A percentile compares a stretch with the other conserved stretches of the same genome.
These are phyloP conservation scores for Gastrolobium bilobum DNA, from an alignment of 306 rosid species.

Conservation along the genomic window DNA sequence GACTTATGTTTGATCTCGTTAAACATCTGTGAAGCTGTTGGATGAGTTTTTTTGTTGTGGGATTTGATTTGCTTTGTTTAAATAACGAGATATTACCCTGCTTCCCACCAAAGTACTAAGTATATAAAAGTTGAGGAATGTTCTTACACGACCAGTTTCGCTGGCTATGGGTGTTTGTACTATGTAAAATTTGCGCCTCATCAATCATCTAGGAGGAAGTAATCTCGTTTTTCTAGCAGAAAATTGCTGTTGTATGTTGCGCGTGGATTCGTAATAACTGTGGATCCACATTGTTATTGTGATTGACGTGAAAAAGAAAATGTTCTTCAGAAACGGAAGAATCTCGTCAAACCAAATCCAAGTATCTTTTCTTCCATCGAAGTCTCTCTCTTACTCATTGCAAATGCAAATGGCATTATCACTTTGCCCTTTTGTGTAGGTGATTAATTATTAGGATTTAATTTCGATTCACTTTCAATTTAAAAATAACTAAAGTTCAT, in stretches of 20 bases:
- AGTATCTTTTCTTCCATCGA: neutral
- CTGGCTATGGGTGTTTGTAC: neutral
- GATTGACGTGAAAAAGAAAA: too few relatives aligned
- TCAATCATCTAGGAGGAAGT: too few relatives aligned
- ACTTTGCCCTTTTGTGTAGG: neutral
- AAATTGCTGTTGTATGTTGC: too few relatives aligned
- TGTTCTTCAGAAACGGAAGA: too few relatives aligned
- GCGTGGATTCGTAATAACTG: too few relatives aligned
- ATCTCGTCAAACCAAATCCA: neutral
- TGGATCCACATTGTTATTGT: too few relatives aligned
- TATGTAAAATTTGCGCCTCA: too few relatives aligned
- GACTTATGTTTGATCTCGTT: neutral
- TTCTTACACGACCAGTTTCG: neutral
- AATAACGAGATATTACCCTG: neutral
- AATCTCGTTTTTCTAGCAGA: too few relatives aligned
- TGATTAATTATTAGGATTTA: neutral
- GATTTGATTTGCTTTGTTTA: neutral
- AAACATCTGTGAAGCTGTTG: slow-evolving; percentile 2
- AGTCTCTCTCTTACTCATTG: neutral
- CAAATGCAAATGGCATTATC: neutral
- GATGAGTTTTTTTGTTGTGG: neutral
- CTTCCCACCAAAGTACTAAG: too few relatives aligned
- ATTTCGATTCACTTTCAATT: too few relatives aligned
- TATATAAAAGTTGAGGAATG: neutral
- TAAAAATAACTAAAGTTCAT: too few relatives aligned